These are phyloP conservation scores for Trapa incisa DNA, from an alignment of 345 rosid species.

Conservation along the genomic window DNA sequence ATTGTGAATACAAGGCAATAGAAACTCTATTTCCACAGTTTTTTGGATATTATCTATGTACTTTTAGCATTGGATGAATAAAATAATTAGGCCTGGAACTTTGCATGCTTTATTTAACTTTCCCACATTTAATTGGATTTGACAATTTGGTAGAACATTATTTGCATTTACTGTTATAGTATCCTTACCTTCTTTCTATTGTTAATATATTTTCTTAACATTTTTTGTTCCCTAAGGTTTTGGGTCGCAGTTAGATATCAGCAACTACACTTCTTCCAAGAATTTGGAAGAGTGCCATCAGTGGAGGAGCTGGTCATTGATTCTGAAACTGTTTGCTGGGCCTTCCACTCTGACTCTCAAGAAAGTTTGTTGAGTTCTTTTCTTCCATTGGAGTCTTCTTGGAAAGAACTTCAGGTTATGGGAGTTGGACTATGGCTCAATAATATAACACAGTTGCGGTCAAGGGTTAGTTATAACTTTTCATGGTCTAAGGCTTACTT, in stretches of 20 bases:
- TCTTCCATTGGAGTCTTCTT: slow-evolving; percentile 64
- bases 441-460: slow-evolving; percentile 51
- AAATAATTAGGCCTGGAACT: not conserved
- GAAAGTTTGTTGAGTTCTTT: slow-evolving; percentile 51
- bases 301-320: slow-evolving; percentile 51
- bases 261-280: slow-evolving; percentile 42
- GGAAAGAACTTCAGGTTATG: slow-evolving; percentile 72
- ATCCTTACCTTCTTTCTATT: not conserved
- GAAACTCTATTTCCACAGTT: not conserved
- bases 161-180: not conserved
- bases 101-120: not conserved
- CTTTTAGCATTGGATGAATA: not conserved
- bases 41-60: not conserved
- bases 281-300: slow-evolving; percentile 47
- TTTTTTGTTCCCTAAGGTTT: slow-evolving; percentile 31
- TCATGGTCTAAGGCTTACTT: not conserved
- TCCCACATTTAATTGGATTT: not conserved
- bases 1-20: not conserved
- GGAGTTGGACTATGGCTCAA: slow-evolving; percentile 89
- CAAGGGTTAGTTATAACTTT: slow-evolving; percentile 38
- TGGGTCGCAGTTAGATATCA: slow-evolving; percentile 74
- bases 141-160: not conserved
- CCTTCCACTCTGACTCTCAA: slow-evolving; percentile 88
- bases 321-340: slow-evolving; percentile 63
- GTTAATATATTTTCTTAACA: not conserved